Conservation (phyloP, 768 basidiomycete species). For the Serendipita vermifera region DNA sequence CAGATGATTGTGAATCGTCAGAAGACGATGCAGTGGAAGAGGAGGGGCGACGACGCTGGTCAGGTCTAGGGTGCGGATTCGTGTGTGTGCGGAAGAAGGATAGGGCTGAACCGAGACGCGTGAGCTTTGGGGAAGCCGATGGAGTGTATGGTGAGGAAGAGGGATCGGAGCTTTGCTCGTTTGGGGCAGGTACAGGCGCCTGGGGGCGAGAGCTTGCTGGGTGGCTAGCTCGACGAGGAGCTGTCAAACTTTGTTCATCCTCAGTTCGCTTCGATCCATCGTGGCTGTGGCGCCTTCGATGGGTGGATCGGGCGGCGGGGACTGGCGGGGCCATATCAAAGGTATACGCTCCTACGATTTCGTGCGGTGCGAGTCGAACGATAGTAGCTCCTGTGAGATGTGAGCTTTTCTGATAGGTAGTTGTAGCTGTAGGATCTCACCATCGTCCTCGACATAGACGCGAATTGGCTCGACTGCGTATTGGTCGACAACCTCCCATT, state of each 20-base stretch:
- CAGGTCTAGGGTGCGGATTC: too few species aligned
- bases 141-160: too few species aligned
- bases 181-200: too few species aligned
- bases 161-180: too few species aligned
- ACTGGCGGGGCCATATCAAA: background rate
- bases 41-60: background rate
- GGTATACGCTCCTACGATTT: background rate
- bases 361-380: background rate
- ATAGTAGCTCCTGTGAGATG: conserved; percentile 6
- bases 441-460: conserved; percentile 1
- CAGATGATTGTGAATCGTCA: background rate
- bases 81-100: conserved; percentile 1
- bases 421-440: background rate
- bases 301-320: background rate
- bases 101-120: background rate
- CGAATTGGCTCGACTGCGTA: conserved; percentile 1
- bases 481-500: conserved; percentile 7
- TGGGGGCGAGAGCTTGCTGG: too few species aligned
- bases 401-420: background rate
- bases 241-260: too few species aligned
- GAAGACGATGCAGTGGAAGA: background rate
- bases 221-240: too few species aligned
- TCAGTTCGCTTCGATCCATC: too few species aligned
- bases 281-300: too few species aligned
- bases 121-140: conserved; percentile 1